These are phyloP conservation scores for Pelagophyceae sp. DNA, from an alignment of 352 stramenopile species.

Conservation along the genomic window DNA sequence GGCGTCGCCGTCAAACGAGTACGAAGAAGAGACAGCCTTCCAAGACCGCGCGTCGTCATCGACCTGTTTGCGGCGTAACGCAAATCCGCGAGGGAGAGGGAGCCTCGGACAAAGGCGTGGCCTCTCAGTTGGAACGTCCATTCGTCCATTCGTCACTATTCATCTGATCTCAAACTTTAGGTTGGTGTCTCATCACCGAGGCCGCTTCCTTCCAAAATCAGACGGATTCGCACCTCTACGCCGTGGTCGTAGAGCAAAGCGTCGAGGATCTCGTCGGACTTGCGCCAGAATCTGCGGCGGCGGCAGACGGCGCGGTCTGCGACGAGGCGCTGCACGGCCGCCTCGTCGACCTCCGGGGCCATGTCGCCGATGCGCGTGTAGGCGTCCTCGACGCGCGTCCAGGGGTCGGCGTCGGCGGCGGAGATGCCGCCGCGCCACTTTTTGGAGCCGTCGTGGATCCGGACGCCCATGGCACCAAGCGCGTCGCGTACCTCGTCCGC, in stretches of 20 bases:
- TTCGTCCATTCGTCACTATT: too few relatives aligned
- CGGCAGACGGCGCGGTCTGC: constrained; percentile 27
- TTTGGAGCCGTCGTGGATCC: constrained; percentile 1
- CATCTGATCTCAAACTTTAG: too few relatives aligned
- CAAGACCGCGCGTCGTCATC: not conserved
- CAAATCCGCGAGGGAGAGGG: too few relatives aligned
- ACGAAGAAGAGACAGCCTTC: not conserved
- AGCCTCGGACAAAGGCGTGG: too few relatives aligned
- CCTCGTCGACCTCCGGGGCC: not conserved
- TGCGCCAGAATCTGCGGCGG: constrained; percentile 36
- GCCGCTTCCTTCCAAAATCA: too few relatives aligned
- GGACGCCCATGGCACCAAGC: not conserved
- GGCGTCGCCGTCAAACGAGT: not conserved
- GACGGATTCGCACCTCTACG: constrained; percentile 39
- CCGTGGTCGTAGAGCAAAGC: constrained; percentile 37
- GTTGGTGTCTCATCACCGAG: too few relatives aligned
- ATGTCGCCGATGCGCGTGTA: not conserved
- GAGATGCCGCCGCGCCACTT: not conserved
- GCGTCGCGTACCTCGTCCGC: not conserved
- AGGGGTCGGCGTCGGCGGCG: not conserved
- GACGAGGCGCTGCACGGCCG: constrained; percentile 21
- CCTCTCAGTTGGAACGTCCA: too few relatives aligned
- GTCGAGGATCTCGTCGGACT: constrained; percentile 44
- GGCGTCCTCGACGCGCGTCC: not conserved
- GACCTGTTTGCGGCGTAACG: not conserved